These are phyloP conservation scores for Telopea speciosissima DNA, from an alignment of 177 flowering plant genomes.

Conservation along the genomic window DNA sequence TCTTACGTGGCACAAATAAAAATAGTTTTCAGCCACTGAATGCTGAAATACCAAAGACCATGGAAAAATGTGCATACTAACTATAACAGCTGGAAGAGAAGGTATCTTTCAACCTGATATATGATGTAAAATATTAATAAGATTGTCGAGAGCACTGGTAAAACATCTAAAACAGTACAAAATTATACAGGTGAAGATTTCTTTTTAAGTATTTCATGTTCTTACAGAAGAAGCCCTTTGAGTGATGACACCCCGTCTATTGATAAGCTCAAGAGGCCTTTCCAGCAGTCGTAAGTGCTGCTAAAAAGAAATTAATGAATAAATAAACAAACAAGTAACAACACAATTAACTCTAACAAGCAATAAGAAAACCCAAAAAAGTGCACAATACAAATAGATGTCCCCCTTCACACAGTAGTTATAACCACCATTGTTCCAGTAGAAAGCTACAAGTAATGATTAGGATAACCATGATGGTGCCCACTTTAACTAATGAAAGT, in stretches of 20 bases:
- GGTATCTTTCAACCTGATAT: not conserved
- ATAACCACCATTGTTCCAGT: too few species aligned
- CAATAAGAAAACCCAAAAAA: not conserved
- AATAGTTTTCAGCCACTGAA: not conserved
- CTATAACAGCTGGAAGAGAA: not conserved
- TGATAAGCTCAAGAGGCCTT: slow-evolving; percentile 64
- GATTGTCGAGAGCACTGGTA: not conserved
- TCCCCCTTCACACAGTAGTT: not conserved
- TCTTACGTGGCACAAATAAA: too few species aligned
- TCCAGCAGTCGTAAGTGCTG: slow-evolving; percentile 76
- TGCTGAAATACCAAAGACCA: not conserved
- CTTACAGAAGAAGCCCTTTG: slow-evolving; percentile 68
- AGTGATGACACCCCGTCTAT: slow-evolving; percentile 55
- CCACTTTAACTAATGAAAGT: too few species aligned
- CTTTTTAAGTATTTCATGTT: not conserved
- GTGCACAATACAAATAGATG: not conserved
- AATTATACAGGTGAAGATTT: not conserved
- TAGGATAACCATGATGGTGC: too few species aligned
- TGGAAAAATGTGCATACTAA: too few species aligned
- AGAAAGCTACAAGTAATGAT: too few species aligned
- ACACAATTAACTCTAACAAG: not conserved
- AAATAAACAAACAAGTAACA: not conserved
- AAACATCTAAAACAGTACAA: too few species aligned
- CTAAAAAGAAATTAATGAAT: slow-evolving; percentile 9
- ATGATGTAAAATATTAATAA: not conserved